These are phyloP conservation scores for Hygrophila difformis DNA, from an alignment of 257 asterid species.

Conservation along the genomic window DNA sequence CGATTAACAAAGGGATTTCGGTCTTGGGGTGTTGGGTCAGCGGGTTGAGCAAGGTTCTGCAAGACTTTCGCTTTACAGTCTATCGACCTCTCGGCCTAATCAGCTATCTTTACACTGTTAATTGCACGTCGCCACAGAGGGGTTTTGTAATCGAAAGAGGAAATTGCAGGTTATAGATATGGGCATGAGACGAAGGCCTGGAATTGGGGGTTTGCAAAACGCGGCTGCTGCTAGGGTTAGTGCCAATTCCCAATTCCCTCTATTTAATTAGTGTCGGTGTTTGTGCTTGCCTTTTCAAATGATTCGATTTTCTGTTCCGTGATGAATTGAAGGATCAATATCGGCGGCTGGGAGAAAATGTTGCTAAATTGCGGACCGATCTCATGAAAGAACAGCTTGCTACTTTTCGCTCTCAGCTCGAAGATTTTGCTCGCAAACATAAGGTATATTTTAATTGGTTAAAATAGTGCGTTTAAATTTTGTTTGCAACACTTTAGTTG, in stretches of 20 bases:
- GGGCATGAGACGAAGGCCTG: constrained; percentile 85
- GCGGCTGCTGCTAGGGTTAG: constrained; percentile 97
- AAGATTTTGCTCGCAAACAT: constrained; percentile 92
- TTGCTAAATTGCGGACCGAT: constrained; percentile 89
- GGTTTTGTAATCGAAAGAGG: too few relatives aligned
- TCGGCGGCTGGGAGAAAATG: constrained; percentile 86
- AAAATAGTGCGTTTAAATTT: neutral
- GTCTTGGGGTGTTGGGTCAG: too few relatives aligned
- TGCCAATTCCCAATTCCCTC: neutral
- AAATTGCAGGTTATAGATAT: too few relatives aligned
- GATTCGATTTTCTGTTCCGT: neutral
- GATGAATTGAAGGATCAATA: constrained; percentile 58
- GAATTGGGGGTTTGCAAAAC: constrained; percentile 89
- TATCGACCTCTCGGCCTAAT: too few relatives aligned
- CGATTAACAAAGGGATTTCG: too few relatives aligned
- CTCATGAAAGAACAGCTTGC: constrained; percentile 91
- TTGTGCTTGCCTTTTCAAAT: neutral
- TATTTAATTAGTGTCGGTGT: neutral
- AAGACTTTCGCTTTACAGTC: too few relatives aligned
- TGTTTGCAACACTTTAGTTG: neutral
- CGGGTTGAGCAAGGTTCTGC: too few relatives aligned
- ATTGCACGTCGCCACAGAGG: too few relatives aligned
- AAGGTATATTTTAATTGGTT: constrained; percentile 38
- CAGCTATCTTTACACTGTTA: too few relatives aligned
- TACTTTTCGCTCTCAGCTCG: constrained; percentile 91